Evolutionary conservation across 2,329 filamentous ascomycete genomes (phyloP).

Genomic region (Xenosphaeropsis pyriputrescens): DNA sequence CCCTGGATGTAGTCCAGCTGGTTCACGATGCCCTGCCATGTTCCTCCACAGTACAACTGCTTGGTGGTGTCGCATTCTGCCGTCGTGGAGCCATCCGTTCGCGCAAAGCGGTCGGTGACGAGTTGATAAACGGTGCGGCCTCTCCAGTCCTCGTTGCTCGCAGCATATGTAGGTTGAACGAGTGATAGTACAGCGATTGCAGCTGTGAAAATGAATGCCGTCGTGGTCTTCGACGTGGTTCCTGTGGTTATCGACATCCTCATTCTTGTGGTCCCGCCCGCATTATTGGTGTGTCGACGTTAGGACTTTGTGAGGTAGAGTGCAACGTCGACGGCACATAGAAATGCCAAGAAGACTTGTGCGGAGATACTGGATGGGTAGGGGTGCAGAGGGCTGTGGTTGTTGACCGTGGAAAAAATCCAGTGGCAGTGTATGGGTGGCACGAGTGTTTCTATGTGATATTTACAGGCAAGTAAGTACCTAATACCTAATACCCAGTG

Average conservation of each 20-base stretch:
- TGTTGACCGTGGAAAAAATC: too few relatives aligned
- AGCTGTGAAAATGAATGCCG: background rate
- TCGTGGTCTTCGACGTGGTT: background rate
- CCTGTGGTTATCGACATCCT: background rate
- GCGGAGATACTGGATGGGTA: background rate
- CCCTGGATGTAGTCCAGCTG: constrained; percentile 29
- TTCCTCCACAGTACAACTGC: constrained; percentile 27
- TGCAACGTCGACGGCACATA: background rate
- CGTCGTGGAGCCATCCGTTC: constrained; percentile 18
- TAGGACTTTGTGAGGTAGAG: background rate
- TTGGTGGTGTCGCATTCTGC: constrained; percentile 13
- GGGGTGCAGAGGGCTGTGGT: too few relatives aligned
- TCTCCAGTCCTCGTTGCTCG: constrained; percentile 16
- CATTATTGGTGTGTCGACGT: background rate
- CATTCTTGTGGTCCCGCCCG: background rate
- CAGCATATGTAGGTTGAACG: constrained; percentile 3
- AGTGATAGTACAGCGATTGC: background rate
- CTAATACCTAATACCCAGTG: too few relatives aligned
- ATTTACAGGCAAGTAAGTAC: too few relatives aligned
- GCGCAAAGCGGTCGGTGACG: constrained; percentile 24
- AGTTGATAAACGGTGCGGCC: constrained; percentile 24
- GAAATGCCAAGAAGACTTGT: background rate
- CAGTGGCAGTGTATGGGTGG: too few relatives aligned
- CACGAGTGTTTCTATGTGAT: too few relatives aligned
- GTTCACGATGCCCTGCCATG: constrained; percentile 27